Base-by-base conservation (phyloP, 768 basidiomycete species). In the Tulasnella calospora region DNA sequence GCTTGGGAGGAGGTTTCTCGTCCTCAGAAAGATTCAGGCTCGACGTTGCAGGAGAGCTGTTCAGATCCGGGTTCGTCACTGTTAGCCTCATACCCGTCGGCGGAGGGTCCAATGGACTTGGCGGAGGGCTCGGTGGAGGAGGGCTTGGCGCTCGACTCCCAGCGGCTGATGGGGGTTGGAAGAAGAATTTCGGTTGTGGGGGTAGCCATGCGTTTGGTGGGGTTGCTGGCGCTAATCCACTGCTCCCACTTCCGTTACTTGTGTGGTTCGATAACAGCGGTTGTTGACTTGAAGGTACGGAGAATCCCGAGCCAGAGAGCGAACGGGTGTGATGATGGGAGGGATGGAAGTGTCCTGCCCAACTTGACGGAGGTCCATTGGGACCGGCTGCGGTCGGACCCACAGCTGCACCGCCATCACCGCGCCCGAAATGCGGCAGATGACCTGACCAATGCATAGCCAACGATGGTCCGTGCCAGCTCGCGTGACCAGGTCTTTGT, bases 31-130 rank as follows among this genome's bases (percentile, higher is more conserved):
- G 33, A 67, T 27, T 67, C 61, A 30, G 7, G 17, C 61, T 67
- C 4, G 61, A 67, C 61, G 61, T 67, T 7, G 61, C 61, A 33
- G 61, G 61, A 13, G 61, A 67, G 33, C 61, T 67, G 61, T 67
- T 67, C 61, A 67, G 12, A 67, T 67, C 61, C 61, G 61, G 61
- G 61, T 67, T 67, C 27, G 61, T 67, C n/a, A 67, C 61, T 7
- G 61, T 67, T 17, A 67, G 33, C 61, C 61, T 67, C 17, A 7
- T 2, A 33, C 2, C 33, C 30, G 61, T 30, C 35, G 36, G 71
- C 21, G 71, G 71, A 12, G 44, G 33, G 10, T 40, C 71, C 13
- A 72, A 21, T 17, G 71, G 71, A 21, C 71, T 72, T 38, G 71
- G 71, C 36, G 71, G 71, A 12, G 71, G 44, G 41, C 33, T 74